Base-by-base conservation (phyloP, 2,329 filamentous ascomycete species). In the Fonsecaea erecta region DNA sequence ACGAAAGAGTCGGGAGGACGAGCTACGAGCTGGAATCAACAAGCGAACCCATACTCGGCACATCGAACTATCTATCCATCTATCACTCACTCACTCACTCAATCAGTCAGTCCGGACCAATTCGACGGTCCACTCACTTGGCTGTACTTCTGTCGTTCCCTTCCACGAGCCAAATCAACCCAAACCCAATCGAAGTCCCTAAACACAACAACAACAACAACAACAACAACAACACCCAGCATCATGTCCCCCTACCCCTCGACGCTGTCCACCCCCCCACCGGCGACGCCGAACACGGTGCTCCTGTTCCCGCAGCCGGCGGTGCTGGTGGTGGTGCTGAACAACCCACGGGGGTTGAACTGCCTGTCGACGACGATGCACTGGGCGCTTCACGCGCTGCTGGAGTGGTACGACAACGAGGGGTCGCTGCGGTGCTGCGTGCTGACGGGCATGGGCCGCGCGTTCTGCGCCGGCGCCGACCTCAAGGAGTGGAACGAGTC, bases 251-350 rank as follows among this genome's bases (percentile, higher is more conserved):
- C 63, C 18, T 52, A 46, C 21, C 59, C 54, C 11, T 24, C 57
- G 65, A 67, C 57, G 1, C 77, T 77, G 67, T 67, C 63, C 56
- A 75, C 62, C 56, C 70, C 72, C 48, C 76, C 74, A 12, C 75
- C 78, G 46, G 63, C 67, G 34, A 73, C 74, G 1, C 68, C 75
- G 66, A 68, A 75, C 68, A 73, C 73, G 58, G 68, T 71, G 54
- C 73, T 81, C 66, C 71, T 73, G 61, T 79, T 81, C 75, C 82
- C 82, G 68, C 68, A 75, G 66, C 73, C 77, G 52, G 74, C 77
- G 66, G 74, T 81, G 74, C 73, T 83, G 68, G 75, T 84, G 63
- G 75, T 84, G 64, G 78, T 81, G 52, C 75, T 82, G 61, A 77
- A 78, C 68, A 77, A 80, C 18, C 78, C 79, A 8, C 72, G 74